Base-by-base conservation (phyloP, 139 green algal species). In the Axilococcus clingmanii region DNA sequence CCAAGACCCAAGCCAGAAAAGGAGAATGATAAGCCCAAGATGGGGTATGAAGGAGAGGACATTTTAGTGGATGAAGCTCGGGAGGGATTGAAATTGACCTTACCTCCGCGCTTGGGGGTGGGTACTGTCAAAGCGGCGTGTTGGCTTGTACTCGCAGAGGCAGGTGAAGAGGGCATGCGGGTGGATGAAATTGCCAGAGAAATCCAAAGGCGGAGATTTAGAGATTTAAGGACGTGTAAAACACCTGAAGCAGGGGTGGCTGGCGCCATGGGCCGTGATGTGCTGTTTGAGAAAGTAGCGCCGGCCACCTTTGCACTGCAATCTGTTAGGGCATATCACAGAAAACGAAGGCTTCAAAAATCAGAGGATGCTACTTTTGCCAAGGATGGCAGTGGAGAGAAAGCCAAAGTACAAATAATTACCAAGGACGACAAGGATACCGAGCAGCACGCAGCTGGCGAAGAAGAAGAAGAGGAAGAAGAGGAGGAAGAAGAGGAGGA, bases 41-140 rank as follows among this genome's bases (percentile, higher is more conserved):
- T 19, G 11, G 43, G 25, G 15, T 43, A 59, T 32, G 59, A 53
- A 33, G 61, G 68, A 11, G 73, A 69, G 5, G 49, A 57, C 29
- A 11, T 57, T 9, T 29, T 57, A 24, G 36, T 42, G 11, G 30
- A 30, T 12, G 17, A 6, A 19, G 30, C 17, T 28, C 20, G 14
- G 20, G 29, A 31, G 7, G 43, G 29, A 7, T 47, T 89, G 7
- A 76, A 75, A 55, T 71, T 94, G 51, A 53, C 64, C 22, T 64
- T 87, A 57, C 87, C 87, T 4, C 33, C 61, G 3, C 71, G 82
- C 37, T 78, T 87, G 23, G 57, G 42, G 3, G 37, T 54, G 0
- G 79, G 78, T 33, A 84, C 80, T 1, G 75, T 91, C 25, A 95
- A 94, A 74, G 83, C 72, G 7, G 86, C 84, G 2, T 78, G 80